Percentiles rank a stretch among this genome's conserved stretches.
These are phyloP conservation scores for Mycena crocata DNA, from an alignment of 768 basidiomycete genomes.

Conservation along the genomic window DNA sequence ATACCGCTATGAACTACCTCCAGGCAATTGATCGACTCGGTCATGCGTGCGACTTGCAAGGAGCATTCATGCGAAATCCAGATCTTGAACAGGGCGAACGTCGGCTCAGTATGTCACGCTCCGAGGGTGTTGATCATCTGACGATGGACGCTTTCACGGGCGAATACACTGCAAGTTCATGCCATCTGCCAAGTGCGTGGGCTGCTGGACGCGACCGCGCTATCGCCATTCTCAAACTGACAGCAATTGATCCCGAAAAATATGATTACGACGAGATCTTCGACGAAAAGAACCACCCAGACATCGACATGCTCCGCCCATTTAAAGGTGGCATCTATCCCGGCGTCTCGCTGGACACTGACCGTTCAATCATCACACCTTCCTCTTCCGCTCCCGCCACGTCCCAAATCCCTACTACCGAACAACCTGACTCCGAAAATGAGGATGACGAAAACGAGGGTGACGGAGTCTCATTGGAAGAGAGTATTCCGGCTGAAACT, in stretches of 20 bases:
- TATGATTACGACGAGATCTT: constrained; percentile 16
- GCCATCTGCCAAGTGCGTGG: constrained; percentile 7
- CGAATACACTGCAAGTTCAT: background rate
- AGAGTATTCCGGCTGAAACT: constrained; percentile 38
- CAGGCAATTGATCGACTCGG: constrained; percentile 15
- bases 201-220: background rate
- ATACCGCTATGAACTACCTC: constrained; percentile 20
- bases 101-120: constrained; percentile 18
- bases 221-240: background rate
- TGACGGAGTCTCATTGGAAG: constrained; percentile 38
- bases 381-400: background rate
- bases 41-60: constrained; percentile 7
- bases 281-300: background rate
- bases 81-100: constrained; percentile 16
- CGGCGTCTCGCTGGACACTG: background rate
- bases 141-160: constrained; percentile 14
- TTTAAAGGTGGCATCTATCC: constrained; percentile 7
- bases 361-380: background rate
- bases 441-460: constrained; percentile 40
- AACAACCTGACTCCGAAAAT: constrained; percentile 15
- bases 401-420: background rate
- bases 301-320: constrained; percentile 8
- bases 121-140: constrained; percentile 20
- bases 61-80: constrained; percentile 12
- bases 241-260: background rate